These are phyloP conservation scores for Picea abies DNA, from an alignment of 83 land plant genomes.

Conservation along the genomic window DNA sequence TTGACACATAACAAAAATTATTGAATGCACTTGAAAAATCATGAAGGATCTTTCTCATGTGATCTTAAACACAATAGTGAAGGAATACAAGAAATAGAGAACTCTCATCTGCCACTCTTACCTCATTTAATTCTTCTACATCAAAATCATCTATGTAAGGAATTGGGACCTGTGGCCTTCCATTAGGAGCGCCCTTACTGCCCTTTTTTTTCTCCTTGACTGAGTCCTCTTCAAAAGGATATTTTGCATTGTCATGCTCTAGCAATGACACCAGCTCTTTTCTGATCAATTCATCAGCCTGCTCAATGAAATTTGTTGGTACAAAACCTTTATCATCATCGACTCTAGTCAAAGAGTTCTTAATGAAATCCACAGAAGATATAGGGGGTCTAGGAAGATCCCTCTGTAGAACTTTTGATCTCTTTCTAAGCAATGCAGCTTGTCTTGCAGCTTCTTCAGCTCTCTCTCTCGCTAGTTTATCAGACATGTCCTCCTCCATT, in stretches of 20 bases:
- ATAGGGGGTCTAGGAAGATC: constrained; percentile 90
- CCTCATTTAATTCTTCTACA: constrained; percentile 76
- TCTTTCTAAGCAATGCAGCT: constrained; percentile 77
- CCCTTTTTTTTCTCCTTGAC: constrained; percentile 78
- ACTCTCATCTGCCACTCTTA: constrained; percentile 19
- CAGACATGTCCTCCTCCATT: constrained; percentile 96
- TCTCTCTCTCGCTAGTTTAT: constrained; percentile 69
- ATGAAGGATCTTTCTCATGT: background rate
- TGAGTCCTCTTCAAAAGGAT: constrained; percentile 73
- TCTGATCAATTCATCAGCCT: constrained; percentile 86
- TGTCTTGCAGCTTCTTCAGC: constrained; percentile 85
- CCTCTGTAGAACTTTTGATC: constrained; percentile 96
- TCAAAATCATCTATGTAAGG: constrained; percentile 88
- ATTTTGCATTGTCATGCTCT: constrained; percentile 95
- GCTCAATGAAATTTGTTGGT: constrained; percentile 71
- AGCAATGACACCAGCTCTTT: constrained; percentile 76
- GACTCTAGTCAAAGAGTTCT: constrained; percentile 47
- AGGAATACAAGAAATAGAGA: background rate
- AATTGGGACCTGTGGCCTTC: constrained; percentile 36
- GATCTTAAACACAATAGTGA: background rate
- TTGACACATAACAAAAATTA: background rate
- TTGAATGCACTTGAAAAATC: background rate
- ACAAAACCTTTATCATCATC: constrained; percentile 79
- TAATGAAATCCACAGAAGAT: constrained; percentile 70
- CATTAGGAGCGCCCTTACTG: constrained; percentile 51